phyloP scores from a whole-genome alignment of 148 eudicot genomes.

The Suaeda aralocaspica region DNA sequence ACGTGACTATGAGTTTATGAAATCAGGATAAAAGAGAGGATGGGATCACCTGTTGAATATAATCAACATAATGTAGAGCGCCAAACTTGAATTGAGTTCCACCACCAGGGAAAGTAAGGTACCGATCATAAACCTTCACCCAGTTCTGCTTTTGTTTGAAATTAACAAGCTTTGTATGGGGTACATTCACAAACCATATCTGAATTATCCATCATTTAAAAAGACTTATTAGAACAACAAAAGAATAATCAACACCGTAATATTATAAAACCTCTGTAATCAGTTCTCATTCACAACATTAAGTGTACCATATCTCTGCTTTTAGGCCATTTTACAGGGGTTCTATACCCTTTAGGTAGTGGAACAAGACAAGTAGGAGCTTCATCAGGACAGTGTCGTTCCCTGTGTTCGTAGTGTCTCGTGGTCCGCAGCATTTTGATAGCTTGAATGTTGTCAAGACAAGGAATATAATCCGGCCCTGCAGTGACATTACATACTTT shows the following conservation, averaged over 20 bases:
- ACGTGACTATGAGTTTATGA: not conserved
- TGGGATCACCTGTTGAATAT: constrained; percentile 48
- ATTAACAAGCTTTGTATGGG: constrained; percentile 56
- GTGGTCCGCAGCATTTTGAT: constrained; percentile 46
- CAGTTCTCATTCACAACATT: not conserved
- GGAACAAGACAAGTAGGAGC: constrained; percentile 64
- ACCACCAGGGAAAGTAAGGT: constrained; percentile 65
- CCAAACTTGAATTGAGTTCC: constrained; percentile 60
- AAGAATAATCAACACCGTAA: not conserved
- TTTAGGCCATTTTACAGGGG: constrained; percentile 58
- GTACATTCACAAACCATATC: constrained; percentile 69
- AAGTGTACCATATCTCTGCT: constrained; percentile 63
- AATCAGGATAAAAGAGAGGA: constrained; percentile 2
- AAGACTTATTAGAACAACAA: constrained; percentile 12
- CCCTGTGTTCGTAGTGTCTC: constrained; percentile 62
- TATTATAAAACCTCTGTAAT: not conserved
- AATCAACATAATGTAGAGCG: constrained; percentile 55
- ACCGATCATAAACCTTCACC: constrained; percentile 57
- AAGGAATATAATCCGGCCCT: constrained; percentile 76
- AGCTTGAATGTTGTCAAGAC: constrained; percentile 59
- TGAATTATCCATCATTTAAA: constrained; percentile 25
- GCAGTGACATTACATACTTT: constrained; percentile 62
- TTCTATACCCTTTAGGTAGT: constrained; percentile 60
- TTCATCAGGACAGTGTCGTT: constrained; percentile 68
- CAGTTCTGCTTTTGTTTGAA: constrained; percentile 59